Base-by-base conservation (phyloP, 345 rosid genomes). In the Eucalyptus cladocalyx region DNA sequence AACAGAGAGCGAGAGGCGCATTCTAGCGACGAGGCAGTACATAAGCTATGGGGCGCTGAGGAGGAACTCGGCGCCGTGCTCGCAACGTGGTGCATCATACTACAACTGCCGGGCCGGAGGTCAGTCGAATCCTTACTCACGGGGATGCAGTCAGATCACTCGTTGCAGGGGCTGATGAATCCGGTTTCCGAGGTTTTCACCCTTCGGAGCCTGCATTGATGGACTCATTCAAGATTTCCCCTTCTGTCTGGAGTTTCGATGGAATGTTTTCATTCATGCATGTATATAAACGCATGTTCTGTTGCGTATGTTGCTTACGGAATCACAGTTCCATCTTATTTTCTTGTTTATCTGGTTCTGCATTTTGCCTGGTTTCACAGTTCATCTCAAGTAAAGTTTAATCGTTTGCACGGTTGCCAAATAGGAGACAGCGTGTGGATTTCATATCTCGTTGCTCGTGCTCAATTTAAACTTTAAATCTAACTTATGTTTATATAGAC, bases 41-140 rank as follows among this genome's bases (percentile, higher is more conserved):
- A 90, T 98, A 87, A 93, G 99, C 98, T 98, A 98, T 90, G 98
- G 96, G 62, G 98, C 98, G 40, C 94, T 98, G 87, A 95, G 90
- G 97, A 95, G 93, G 94, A 94, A 98, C 96, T 90, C 92, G 32
- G 99, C 97, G 14, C 99, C 99, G 24, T 98, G 99, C 91, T 97
- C 99, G 6, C 93, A 94, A 2, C 97, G 99, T 30, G 99, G 99
- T 5, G 95, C 99, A 15, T 96, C 99, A 23, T 98, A 98, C 92
- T 98, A 98, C 94, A 97, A 97, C 90, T 98, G 99, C 93, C 92
- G 88, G 91, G 91, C 91, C 42, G 97, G 98, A 19, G 96, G 93
- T 54, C 95, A 93, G 92, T 94, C 97, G 80, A 98, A 98, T 88
- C 99, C 99, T 47, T 98, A 98, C 90, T 42, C 81, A 89, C 98